Base-by-base conservation (phyloP, 371 early-diverging fungal species). In the Blakeslea trispora region DNA sequence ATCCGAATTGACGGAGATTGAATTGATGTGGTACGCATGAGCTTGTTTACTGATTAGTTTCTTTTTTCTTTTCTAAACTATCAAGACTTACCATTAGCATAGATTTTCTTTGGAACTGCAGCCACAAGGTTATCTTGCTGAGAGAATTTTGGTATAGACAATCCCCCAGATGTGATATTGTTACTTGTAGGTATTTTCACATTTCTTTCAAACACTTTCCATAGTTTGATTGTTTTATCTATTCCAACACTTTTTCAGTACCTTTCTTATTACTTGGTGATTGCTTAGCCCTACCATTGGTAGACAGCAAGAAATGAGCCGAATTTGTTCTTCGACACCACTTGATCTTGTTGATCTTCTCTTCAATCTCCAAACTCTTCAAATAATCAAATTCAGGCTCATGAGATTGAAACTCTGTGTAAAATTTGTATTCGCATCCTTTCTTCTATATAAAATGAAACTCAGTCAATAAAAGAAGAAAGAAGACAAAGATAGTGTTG, bases 311-410 rank as follows among this genome's bases (percentile, higher is more conserved):
- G 67, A 92, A 95, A 57, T 92, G 93, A 18, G 93, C 87, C n/a
- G 90, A 73, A 64, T 92, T 94, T 57, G 84, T 85, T 31, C 90
- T 81, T 61, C 81, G 82, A 69, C 91, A 87, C 91, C 94, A 93
- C 59, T 91, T 86, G 66, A 98, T 94, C 64, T 93, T 90, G 71
- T 95, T 94, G 64, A 98, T 95, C 71, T 96, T 94, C 68, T 97
- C 98, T 71, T 94, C 91, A 47, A 97, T 95, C 68, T 95, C 96
- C 70, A 95, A 77, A 77, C 91, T 91, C 77, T 96, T 95, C 46
- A 97, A 83, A 72, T 95, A 96, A 75, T 98, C 98, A 64, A 98
- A 96, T 72, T 94, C 95, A 21, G 95, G 90, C 76, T 93, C 92
- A 77, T 96, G 97, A 42, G 94, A 94, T 71, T 95, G 94, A 63